Evolutionary conservation across 164 flowering plant species (phyloP).

Genomic region (Warburgia ugandensis): DNA sequence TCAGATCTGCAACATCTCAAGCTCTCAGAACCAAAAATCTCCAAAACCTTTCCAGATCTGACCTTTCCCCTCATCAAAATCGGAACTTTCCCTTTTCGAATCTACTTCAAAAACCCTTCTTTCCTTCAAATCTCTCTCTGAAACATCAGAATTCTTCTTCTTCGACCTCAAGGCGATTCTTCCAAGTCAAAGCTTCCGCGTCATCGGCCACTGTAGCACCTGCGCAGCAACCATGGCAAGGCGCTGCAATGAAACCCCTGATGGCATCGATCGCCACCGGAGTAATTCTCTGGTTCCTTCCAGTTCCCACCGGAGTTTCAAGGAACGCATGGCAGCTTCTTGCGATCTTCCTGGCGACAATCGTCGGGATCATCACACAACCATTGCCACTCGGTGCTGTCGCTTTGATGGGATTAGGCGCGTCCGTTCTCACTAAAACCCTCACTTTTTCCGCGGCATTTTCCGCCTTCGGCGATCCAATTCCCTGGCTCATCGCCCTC

Average conservation of each 20-base stretch:
- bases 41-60: slow-evolving; percentile 17
- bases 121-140: slow-evolving; percentile 7
- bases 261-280: slow-evolving; percentile 78
- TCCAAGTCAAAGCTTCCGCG: slow-evolving; percentile 19
- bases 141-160: slow-evolving; percentile 5
- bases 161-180: slow-evolving; percentile 2
- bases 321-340: slow-evolving; percentile 79
- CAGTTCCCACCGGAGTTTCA: slow-evolving; percentile 70
- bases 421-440: slow-evolving; percentile 78
- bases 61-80: slow-evolving; percentile 3
- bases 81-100: background rate
- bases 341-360: slow-evolving; percentile 78
- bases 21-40: slow-evolving; percentile 1
- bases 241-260: slow-evolving; percentile 72
- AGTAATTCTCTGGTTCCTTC: slow-evolving; percentile 69
- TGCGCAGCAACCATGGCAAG: slow-evolving; percentile 63
- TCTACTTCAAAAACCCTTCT: slow-evolving; percentile 7
- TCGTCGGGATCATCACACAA: slow-evolving; percentile 88
- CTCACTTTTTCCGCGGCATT: slow-evolving; percentile 82
- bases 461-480: slow-evolving; percentile 93
- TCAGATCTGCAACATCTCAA: slow-evolving; percentile 14
- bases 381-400: slow-evolving; percentile 92
- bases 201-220: slow-evolving; percentile 15
- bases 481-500: slow-evolving; percentile 89
- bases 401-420: slow-evolving; percentile 81